phyloP scores from a whole-genome alignment of 768 basidiomycete species.

The Boletus bicolor region DNA sequence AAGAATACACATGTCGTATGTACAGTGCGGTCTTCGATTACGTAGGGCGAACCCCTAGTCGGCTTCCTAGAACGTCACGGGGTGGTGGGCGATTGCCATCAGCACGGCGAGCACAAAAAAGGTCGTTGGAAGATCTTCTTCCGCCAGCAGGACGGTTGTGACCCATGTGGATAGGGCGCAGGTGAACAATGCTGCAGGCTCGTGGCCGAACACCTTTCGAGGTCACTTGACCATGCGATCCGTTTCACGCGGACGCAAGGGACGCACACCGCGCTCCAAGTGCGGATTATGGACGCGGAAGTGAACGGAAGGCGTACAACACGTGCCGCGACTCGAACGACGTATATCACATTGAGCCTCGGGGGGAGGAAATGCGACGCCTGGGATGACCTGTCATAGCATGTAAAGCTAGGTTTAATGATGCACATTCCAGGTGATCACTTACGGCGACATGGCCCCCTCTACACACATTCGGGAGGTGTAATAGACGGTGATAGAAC shows the following conservation, averaged over 20 bases:
- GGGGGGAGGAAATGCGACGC: neutral
- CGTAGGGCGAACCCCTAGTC: neutral
- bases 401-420: constrained; percentile 10
- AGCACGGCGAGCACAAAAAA: neutral
- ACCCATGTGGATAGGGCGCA: neutral
- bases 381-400: constrained; percentile 1
- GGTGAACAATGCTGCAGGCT: neutral
- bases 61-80: neutral
- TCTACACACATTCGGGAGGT: neutral
- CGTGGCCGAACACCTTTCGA: neutral
- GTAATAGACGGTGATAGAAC: neutral
- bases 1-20: neutral
- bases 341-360: neutral
- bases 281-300: constrained; percentile 21
- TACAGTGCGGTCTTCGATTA: constrained; percentile 16
- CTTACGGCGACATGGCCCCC: constrained; percentile 4
- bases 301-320: constrained; percentile 10
- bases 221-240: constrained; percentile 5
- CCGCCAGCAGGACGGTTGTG: neutral
- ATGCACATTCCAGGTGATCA: neutral
- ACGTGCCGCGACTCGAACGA: constrained; percentile 14
- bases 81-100: constrained; percentile 1
- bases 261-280: neutral
- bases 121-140: neutral
- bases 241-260: constrained; percentile 1